These are phyloP conservation scores for Phytopythium boreale DNA, from an alignment of 352 stramenopile genomes.

Conservation along the genomic window DNA sequence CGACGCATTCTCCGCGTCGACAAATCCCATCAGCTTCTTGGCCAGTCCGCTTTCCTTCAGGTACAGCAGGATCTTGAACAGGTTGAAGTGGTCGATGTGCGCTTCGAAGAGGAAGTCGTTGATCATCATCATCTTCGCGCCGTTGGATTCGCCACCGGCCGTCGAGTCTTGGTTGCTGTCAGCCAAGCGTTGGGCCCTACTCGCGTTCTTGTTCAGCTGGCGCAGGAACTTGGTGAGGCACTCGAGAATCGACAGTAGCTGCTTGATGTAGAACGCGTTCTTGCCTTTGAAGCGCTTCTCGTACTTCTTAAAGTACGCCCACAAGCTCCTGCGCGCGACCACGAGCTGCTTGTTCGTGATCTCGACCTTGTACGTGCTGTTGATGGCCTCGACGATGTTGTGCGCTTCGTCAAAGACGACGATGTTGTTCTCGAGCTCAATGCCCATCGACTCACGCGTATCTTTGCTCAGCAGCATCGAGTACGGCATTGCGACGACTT, in stretches of 20 bases:
- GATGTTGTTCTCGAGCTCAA: slow-evolving; percentile 87
- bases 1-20: slow-evolving; percentile 37
- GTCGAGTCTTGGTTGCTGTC: background rate
- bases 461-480: slow-evolving; percentile 90
- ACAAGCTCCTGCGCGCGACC: slow-evolving; percentile 66
- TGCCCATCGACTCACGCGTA: slow-evolving; percentile 86
- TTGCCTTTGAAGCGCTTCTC: slow-evolving; percentile 85
- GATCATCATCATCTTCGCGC: slow-evolving; percentile 71
- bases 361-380: slow-evolving; percentile 85
- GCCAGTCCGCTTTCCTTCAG: slow-evolving; percentile 70
- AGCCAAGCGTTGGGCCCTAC: background rate
- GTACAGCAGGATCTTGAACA: slow-evolving; percentile 89
- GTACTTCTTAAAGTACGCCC: slow-evolving; percentile 87
- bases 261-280: slow-evolving; percentile 90
- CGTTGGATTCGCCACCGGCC: slow-evolving; percentile 9
- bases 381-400: slow-evolving; percentile 97
- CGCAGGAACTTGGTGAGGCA: slow-evolving; percentile 77
- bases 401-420: slow-evolving; percentile 99
- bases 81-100: slow-evolving; percentile 83
- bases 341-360: slow-evolving; percentile 77
- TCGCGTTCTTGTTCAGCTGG: slow-evolving; percentile 33
- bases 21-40: slow-evolving; percentile 83
- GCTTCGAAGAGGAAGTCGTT: slow-evolving; percentile 86
- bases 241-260: slow-evolving; percentile 77
- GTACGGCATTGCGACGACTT: slow-evolving; percentile 92